Evolutionary conservation across 2,329 filamentous ascomycete species (phyloP).

Genomic region (Pseudogymnoascus sp.): DNA sequence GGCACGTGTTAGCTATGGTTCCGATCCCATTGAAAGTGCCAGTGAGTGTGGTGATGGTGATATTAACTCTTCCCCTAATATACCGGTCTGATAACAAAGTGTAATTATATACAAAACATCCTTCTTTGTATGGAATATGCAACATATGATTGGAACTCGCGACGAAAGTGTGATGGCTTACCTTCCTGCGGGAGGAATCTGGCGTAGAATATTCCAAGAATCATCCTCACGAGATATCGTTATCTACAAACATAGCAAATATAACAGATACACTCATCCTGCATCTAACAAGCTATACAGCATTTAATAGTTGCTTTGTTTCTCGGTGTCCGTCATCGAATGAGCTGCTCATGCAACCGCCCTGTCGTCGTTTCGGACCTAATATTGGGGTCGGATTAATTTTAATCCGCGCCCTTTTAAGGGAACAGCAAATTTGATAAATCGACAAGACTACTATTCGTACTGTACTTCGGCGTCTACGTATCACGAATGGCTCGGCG

Average conservation of each 20-base stretch:
- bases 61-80: not conserved
- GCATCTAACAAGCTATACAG: not conserved
- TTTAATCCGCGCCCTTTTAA: not conserved
- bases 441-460: not conserved
- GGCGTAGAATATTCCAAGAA: conserved; percentile 65
- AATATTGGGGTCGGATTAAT: not conserved
- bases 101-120: not conserved
- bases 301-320: not conserved
- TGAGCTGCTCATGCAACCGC: not conserved
- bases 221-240: conserved; percentile 39
- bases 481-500: not conserved
- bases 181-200: conserved; percentile 61
- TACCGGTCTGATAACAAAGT: not conserved
- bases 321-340: not conserved
- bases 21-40: not conserved
- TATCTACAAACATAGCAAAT: conserved; percentile 3
- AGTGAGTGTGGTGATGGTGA: not conserved
- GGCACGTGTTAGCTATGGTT: not conserved
- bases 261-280: not conserved
- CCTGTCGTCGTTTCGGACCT: not conserved
- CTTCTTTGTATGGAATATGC: not conserved
- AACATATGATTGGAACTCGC: not conserved
- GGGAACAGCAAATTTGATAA: not conserved
- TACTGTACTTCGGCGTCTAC: not conserved
- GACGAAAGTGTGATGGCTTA: conserved; percentile 25